phyloP scores from a whole-genome alignment of 2,329 filamentous ascomycete genomes.

The Colletotrichum shisoi region DNA sequence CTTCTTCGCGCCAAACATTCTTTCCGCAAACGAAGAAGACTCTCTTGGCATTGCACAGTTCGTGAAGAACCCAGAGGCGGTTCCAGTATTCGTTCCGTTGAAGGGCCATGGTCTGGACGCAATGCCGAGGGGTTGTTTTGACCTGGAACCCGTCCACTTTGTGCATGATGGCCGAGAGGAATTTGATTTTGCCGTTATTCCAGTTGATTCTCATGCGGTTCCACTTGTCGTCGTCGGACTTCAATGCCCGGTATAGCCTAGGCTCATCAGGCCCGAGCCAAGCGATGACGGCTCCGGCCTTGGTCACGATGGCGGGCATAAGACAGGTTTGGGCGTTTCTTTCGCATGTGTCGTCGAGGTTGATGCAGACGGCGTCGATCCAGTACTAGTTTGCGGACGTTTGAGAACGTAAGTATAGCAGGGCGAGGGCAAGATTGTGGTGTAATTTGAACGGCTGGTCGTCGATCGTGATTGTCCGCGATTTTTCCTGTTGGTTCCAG shows the following conservation, averaged over 20 bases:
- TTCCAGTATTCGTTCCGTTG: background rate
- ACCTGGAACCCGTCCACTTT: too few species aligned
- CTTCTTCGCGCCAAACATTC: background rate
- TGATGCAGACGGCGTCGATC: background rate
- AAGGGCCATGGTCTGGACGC: background rate
- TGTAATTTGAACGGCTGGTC: background rate
- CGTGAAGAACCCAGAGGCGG: background rate
- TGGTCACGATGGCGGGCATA: background rate
- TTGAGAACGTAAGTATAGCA: background rate
- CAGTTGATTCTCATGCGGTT: background rate
- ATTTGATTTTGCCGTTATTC: background rate
- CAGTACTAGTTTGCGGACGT: background rate
- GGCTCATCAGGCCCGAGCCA: background rate
- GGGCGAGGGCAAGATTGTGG: slow-evolving; percentile 1
- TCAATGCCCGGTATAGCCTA: too few species aligned
- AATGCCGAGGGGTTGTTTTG: background rate
- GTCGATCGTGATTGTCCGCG: background rate
- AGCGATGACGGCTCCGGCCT: background rate
- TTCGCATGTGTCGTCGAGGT: background rate
- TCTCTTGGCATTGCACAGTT: background rate
- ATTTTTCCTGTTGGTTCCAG: background rate
- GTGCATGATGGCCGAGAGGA: background rate
- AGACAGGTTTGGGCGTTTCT: background rate
- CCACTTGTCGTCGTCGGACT: background rate
- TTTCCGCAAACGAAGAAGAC: background rate